These are phyloP conservation scores for Vinca minor DNA, from an alignment of 257 asterid species.

Conservation along the genomic window DNA sequence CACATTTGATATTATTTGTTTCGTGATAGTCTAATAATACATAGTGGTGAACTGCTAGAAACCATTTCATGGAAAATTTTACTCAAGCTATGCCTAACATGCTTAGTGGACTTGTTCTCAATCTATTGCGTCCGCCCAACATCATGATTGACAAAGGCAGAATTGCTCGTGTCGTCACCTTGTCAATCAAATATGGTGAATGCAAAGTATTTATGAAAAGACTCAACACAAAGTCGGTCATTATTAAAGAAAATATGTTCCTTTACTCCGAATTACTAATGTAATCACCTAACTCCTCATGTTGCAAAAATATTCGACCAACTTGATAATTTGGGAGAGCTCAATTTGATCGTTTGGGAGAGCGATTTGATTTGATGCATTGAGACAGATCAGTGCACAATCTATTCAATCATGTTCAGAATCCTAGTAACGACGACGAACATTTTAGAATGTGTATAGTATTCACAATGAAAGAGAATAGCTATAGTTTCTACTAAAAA, in stretches of 20 bases:
- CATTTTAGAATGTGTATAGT: background rate
- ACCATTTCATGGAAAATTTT: background rate
- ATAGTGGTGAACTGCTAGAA: background rate
- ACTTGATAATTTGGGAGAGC: background rate
- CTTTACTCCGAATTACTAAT: background rate
- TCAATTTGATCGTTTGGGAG: background rate
- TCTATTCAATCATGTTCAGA: background rate
- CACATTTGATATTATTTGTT: background rate
- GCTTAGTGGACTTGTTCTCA: background rate
- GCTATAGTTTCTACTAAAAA: background rate
- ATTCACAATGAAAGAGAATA: background rate
- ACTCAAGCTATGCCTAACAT: constrained; percentile 1
- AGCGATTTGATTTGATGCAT: background rate
- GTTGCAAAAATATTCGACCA: background rate
- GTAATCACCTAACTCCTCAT: background rate
- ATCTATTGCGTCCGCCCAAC: background rate
- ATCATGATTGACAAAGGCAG: background rate
- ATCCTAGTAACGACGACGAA: background rate
- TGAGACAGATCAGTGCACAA: background rate
- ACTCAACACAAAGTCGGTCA: background rate
- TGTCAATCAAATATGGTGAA: background rate
- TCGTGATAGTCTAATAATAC: background rate
- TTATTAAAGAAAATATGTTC: background rate
- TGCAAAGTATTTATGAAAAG: background rate
- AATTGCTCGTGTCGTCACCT: background rate